phyloP scores from a whole-genome alignment of 2,329 filamentous ascomycete species.

The Phialemoniopsis sp. region DNA sequence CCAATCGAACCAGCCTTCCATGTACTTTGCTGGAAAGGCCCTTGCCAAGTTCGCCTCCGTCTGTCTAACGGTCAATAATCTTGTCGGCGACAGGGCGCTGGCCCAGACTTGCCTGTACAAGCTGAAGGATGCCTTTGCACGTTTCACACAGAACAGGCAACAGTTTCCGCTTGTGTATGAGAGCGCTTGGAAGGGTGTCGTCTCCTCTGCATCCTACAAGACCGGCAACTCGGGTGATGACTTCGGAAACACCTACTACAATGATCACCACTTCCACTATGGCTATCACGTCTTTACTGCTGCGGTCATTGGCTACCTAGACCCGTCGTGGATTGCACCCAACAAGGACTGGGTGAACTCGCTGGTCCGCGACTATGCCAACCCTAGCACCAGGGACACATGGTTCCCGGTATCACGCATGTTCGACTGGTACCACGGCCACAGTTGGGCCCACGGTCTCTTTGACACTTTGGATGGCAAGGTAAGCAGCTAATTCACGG shows the following conservation, averaged over 20 bases:
- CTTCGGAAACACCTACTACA: constrained; percentile 88
- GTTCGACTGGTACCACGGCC: constrained; percentile 94
- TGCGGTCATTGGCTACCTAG: constrained; percentile 75
- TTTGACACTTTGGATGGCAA: constrained; percentile 71
- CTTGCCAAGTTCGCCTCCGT: constrained; percentile 73
- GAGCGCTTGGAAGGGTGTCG: constrained; percentile 72
- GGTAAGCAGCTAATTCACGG: constrained; percentile 26
- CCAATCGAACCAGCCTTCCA: constrained; percentile 74
- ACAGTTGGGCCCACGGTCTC: constrained; percentile 86
- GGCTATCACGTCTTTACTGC: constrained; percentile 89
- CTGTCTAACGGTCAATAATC: constrained; percentile 59
- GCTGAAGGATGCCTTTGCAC: constrained; percentile 62
- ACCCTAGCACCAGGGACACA: constrained; percentile 65
- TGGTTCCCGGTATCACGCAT: constrained; percentile 77
- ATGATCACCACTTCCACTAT: constrained; percentile 72
- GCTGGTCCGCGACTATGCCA: constrained; percentile 78
- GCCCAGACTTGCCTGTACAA: constrained; percentile 54
- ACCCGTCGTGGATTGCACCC: constrained; percentile 65
- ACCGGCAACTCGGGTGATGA: constrained; percentile 69
- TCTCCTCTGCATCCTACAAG: constrained; percentile 69
- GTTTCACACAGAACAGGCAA: constrained; percentile 65
- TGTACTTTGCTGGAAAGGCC: constrained; percentile 90
- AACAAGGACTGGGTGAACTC: constrained; percentile 81
- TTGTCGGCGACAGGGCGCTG: constrained; percentile 54
- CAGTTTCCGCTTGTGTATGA: constrained; percentile 63